Evolutionary conservation across 164 flowering plant genomes (phyloP).

Genomic region (Paratinospora sagittata): DNA sequence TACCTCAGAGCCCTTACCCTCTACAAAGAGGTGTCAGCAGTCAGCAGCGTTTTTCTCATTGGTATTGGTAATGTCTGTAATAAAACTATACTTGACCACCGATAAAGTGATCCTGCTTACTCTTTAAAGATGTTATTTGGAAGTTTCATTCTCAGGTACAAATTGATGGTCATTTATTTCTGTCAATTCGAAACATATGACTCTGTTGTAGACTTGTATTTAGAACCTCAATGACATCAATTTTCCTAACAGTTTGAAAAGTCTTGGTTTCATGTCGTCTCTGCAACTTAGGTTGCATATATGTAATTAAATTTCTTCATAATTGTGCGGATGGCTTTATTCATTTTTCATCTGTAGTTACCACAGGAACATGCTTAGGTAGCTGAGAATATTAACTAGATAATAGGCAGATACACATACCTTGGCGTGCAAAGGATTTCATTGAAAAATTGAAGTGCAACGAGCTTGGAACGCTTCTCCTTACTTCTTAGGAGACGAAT

Average conservation of each 20-base stretch:
- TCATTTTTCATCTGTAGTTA: background rate
- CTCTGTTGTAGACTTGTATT: background rate
- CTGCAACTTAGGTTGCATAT: background rate
- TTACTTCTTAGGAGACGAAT: slow-evolving; percentile 45
- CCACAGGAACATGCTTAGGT: background rate
- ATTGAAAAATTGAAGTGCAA: slow-evolving; percentile 57
- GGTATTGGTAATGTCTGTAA: background rate
- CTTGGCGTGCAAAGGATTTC: slow-evolving; percentile 64
- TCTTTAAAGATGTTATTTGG: too few species aligned
- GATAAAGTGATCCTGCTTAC: background rate
- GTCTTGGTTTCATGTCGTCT: background rate
- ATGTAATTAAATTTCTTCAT: background rate
- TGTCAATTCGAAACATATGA: background rate
- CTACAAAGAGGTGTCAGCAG: background rate
- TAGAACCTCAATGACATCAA: background rate
- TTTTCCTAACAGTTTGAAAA: background rate
- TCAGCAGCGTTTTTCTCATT: background rate
- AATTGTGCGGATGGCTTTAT: background rate
- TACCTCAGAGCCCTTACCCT: background rate
- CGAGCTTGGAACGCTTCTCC: slow-evolving; percentile 35
- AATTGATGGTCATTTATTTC: background rate
- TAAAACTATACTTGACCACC: background rate
- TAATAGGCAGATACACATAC: slow-evolving; percentile 27
- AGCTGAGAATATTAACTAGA: slow-evolving; percentile 1
- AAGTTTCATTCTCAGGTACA: too few species aligned